Base-by-base conservation (phyloP, 805 yeast species). In the Lipomyces orientalis region DNA sequence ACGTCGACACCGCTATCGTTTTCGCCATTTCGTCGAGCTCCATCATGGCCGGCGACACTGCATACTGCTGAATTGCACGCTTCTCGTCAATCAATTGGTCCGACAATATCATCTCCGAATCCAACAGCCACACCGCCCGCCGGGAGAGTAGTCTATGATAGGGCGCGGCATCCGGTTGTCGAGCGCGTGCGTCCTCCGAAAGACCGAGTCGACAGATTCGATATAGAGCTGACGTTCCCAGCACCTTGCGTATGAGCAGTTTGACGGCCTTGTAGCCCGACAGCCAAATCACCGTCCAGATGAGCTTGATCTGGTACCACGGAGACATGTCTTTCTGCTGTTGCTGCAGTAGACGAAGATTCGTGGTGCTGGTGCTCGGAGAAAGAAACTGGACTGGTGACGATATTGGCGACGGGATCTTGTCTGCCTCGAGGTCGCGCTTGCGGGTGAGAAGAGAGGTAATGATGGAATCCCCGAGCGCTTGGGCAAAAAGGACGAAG, bases 81-180 rank as follows among this genome's bases (percentile, higher is more conserved):
- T 31, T 35, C 25, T 67, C 67, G 43, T 62, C 69, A 4, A 31
- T 37, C 31, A 72, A 60, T 54, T 56, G 25, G n/a, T 31, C 51
- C n/a, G 73, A 69, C 34, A 72, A 56, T 6, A 60, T 19, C 7
- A 72, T 56, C 37, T 72, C 73, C 54, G 56, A 43, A 35, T 58
- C 65, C 10, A 71, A 39, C 29, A 65, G 69, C 73, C 74, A 71
- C 19, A 66, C 60, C 19, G 64, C 65, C n/a, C 73, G 59, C 35
- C 73, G 60, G 19, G 59, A 39, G 19, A 66, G 60, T 66, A 49
- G 12, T 22, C 62, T 29, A 14, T 49, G 54, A 59, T 37, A 59
- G 37, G 54, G 34, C 12, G 55, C 46, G 10, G 61, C 54, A 12
- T 56, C 39, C 25, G 54, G 29, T 46, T 37, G 35, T 7, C 25